phyloP scores from a whole-genome alignment of 805 yeast genomes.

The Candida silvicultrix region DNA sequence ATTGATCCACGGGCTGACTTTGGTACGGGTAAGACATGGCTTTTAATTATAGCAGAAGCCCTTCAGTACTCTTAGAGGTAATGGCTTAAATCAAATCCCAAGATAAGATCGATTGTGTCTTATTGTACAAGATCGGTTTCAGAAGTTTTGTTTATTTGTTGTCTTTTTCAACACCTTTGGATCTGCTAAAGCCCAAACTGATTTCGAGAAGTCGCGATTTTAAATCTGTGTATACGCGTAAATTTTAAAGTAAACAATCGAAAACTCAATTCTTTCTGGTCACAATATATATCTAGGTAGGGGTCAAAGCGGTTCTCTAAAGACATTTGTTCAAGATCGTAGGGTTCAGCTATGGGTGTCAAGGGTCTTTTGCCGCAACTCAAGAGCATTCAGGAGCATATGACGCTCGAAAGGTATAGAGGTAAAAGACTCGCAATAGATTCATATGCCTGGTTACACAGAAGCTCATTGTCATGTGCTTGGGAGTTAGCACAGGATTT shows the following conservation, averaged over 20 bases:
- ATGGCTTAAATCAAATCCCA: too few species aligned
- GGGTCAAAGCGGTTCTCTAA: too few species aligned
- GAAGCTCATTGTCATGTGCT: conserved; percentile 78
- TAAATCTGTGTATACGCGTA: not conserved
- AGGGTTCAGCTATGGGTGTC: conserved; percentile 57
- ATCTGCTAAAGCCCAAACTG: not conserved
- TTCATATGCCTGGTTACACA: conserved; percentile 94
- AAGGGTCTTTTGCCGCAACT: conserved; percentile 75
- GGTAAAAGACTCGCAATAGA: conserved; percentile 89
- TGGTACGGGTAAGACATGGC: not conserved
- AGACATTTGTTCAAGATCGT: too few species aligned
- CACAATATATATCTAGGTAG: too few species aligned
- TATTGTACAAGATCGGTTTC: too few species aligned
- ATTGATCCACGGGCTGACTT: not conserved
- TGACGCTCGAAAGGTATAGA: conserved; percentile 50
- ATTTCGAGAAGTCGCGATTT: not conserved
- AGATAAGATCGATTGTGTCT: too few species aligned
- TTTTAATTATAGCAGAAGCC: not conserved
- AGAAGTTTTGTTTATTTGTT: not conserved
- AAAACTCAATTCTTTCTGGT: too few species aligned
- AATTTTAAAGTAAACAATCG: not conserved
- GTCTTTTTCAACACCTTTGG: not conserved
- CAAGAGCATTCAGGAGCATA: conserved; percentile 62
- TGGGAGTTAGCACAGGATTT: conserved; percentile 65
- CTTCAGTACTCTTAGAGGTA: too few species aligned